phyloP scores from a whole-genome alignment of 2,329 filamentous ascomycete species.

The Botrytis sinoallii region DNA sequence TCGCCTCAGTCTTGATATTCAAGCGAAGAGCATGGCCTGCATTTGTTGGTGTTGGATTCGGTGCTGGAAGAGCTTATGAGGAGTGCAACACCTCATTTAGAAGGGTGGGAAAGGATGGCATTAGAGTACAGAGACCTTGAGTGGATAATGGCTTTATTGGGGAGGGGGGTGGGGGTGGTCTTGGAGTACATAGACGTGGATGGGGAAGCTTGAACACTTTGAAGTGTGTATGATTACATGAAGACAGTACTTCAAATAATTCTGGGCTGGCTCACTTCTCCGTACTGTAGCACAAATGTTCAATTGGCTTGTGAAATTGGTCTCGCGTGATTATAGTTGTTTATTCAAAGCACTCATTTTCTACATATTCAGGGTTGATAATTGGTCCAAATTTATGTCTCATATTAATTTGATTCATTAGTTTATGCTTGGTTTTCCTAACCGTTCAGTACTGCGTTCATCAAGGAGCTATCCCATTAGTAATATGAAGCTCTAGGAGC shows the following conservation, averaged over 20 bases:
- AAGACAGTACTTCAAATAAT: slow-evolving; percentile 8
- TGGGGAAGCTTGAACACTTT: slow-evolving; percentile 16
- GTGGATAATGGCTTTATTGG: slow-evolving; percentile 23
- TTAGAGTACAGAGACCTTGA: slow-evolving; percentile 35
- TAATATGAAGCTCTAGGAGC: not conserved
- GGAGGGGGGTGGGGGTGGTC: not conserved
- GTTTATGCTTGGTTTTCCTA: not conserved
- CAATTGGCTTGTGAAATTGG: not conserved
- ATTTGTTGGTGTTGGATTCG: slow-evolving; percentile 91
- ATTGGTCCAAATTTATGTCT: not conserved
- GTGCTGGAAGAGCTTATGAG: slow-evolving; percentile 94
- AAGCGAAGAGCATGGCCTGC: slow-evolving; percentile 97
- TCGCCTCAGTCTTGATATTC: slow-evolving; percentile 98
- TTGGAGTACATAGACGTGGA: slow-evolving; percentile 7
- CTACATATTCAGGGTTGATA: not conserved
- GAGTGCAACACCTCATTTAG: slow-evolving; percentile 70
- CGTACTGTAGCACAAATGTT: not conserved
- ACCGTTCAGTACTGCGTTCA: not conserved
- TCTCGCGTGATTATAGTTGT: not conserved
- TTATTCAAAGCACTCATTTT: not conserved
- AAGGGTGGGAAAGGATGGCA: slow-evolving; percentile 34
- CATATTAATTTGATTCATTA: not conserved
- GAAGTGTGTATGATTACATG: slow-evolving; percentile 32
- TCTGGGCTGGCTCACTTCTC: not conserved
- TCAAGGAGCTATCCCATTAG: not conserved